Base-by-base conservation (phyloP, 2,329 filamentous ascomycete genomes). In the Dothideomycetes sp. region DNA sequence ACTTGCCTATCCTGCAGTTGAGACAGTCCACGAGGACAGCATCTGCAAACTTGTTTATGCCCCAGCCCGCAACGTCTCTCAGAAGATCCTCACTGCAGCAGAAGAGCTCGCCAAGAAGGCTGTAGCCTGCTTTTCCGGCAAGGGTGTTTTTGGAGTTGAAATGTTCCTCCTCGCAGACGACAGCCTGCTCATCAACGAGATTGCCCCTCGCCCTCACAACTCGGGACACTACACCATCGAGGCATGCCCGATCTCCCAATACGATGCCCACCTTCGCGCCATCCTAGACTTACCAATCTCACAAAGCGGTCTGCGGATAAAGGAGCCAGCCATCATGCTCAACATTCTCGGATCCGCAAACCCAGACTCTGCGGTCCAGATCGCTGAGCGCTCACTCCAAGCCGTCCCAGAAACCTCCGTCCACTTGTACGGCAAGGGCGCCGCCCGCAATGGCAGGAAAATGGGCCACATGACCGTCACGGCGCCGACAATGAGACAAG, bases 211-310 rank as follows among this genome's bases (percentile, higher is more conserved):
- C 30, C 75, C 77, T 37, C 88, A 95, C 64, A 95, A 95, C 65
- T 93, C 85, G 0, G 91, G 91, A 1, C 91, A 96, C 62, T 89
- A 88, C 63, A 94, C 84, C 3, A 96, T 96, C 48, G 89, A 98
- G 65, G 84, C 85, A 3, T 85, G 91, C 36, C 79, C 80, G 0
- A 76, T 89, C 44, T 94, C 87, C 1, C 91, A 98, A 61, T 98
- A 85, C 62, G 86, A 91, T 58, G 83, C 86, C 2, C 88, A 98
- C 56, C 75, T 96, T 8, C 77, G 81, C 44, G 79, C 89, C 2
- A 89, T 98, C 46, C 73, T 94, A 29, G 75, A 78, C 52, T 62
- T 79, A 4, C 75, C 84, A 2, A 66, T 75, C 38, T 56, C 60
- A 11, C 53, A 63, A 36, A 49, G 59, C 17, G 62, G 68, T 27